A percentile compares a stretch with the other conserved stretches of the same genome.
Evolutionary conservation across 208 protist species (phyloP).

Genomic region (Leishmania major): DNA sequence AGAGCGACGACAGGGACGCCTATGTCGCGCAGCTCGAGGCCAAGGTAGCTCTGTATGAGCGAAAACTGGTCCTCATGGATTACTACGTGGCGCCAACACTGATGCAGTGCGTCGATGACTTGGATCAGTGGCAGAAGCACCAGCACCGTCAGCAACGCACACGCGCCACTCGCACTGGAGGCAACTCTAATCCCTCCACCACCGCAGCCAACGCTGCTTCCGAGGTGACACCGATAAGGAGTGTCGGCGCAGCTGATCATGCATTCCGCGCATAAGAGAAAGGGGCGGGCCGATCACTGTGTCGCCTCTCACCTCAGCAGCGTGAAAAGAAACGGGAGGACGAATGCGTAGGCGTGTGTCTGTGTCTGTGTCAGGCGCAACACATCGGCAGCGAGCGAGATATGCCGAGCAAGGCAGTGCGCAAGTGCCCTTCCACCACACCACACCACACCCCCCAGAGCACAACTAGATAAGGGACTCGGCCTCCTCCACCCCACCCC

Average conservation of each 20-base stretch:
- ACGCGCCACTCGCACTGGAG: neutral
- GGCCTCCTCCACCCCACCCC: neutral
- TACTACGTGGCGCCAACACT: conserved; percentile 39
- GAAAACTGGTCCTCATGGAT: conserved; percentile 40
- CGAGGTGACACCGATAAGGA: neutral
- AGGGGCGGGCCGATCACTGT: neutral
- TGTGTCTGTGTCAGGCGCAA: neutral
- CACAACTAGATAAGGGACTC: neutral
- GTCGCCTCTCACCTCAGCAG: neutral
- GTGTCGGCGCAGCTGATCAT: neutral
- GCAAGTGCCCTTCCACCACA: neutral
- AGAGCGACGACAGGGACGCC: conserved; percentile 19
- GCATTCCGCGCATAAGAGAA: neutral
- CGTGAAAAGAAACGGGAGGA: neutral
- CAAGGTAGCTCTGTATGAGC: conserved; percentile 36
- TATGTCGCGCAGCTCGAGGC: conserved; percentile 30
- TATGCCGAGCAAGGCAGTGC: neutral
- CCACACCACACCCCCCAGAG: neutral
- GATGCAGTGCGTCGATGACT: conserved; percentile 28
- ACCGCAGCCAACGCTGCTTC: neutral
- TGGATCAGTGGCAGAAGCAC: conserved; percentile 23
- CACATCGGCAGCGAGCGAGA: neutral
- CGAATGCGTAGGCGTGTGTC: neutral
- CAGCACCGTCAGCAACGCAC: neutral
- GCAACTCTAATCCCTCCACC: neutral